Conservation (phyloP, 23 red algal genomes). For the Cyanidiococcus yangmingshanensis region DNA sequence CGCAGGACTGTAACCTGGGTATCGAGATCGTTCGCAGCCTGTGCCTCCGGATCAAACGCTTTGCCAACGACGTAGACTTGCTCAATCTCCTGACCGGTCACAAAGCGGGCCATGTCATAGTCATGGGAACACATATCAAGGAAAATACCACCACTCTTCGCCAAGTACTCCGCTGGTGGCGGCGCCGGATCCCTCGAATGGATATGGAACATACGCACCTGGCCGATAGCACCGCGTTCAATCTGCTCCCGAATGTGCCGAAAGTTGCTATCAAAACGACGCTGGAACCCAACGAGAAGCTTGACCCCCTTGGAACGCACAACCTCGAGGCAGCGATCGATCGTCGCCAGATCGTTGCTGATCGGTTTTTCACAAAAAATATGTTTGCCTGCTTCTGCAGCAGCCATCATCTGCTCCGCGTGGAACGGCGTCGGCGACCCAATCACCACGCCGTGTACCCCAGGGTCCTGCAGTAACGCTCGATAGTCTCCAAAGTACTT, state of each 20-base stretch:
- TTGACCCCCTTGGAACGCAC: conserved; percentile 42
- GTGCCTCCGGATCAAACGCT: conserved; percentile 84
- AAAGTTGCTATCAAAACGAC: conserved; percentile 94
- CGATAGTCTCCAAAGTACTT: conserved; percentile 50
- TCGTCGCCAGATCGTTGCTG: conserved; percentile 77
- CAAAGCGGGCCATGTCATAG: conserved; percentile 96
- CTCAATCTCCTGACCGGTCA: conserved; percentile 90
- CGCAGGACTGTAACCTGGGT: conserved; percentile 71
- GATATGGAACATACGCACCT: conserved; percentile 93
- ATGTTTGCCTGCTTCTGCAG: conserved; percentile 81
- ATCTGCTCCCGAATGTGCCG: conserved; percentile 42
- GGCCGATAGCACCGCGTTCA: conserved; percentile 50
- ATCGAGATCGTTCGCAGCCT: conserved; percentile 79
- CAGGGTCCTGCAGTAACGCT: conserved; percentile 50
- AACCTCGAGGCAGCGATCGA: conserved; percentile 70
- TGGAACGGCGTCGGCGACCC: conserved; percentile 92
- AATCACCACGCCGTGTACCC: conserved; percentile 79
- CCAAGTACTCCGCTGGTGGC: conserved; percentile 81
- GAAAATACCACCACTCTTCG: conserved; percentile 88
- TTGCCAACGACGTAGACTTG: conserved; percentile 69
- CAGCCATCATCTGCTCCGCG: conserved; percentile 87
- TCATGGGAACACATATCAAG: conserved; percentile 92
- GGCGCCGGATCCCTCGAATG: conserved; percentile 81
- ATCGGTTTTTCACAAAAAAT: conserved; percentile 99
- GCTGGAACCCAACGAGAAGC: conserved; percentile 91